These are phyloP conservation scores for Kwoniella pini DNA, from an alignment of 768 basidiomycete species.

Conservation along the genomic window DNA sequence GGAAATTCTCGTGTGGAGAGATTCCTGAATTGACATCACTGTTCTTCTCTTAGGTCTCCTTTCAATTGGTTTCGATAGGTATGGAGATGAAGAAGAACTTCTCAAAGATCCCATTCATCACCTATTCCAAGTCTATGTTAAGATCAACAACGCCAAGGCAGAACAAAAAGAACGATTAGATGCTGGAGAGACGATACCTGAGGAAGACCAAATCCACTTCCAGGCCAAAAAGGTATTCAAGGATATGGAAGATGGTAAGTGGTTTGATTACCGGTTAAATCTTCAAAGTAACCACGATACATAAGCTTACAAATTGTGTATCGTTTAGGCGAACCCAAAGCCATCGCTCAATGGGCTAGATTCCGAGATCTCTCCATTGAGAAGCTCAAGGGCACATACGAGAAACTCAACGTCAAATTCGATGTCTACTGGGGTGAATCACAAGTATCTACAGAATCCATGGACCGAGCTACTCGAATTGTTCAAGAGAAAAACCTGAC, in stretches of 20 bases:
- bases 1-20: not conserved
- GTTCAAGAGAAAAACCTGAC: slow-evolving; percentile 62
- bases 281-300: too few species aligned
- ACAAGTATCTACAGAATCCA: slow-evolving; percentile 66
- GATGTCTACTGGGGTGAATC: slow-evolving; percentile 87
- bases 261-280: too few species aligned
- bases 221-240: slow-evolving; percentile 70
- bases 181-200: slow-evolving; percentile 37
- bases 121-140: slow-evolving; percentile 84
- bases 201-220: slow-evolving; percentile 38
- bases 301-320: too few species aligned
- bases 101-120: slow-evolving; percentile 90
- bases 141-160: slow-evolving; percentile 73
- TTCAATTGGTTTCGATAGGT: slow-evolving; percentile 86
- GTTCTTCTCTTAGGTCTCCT: slow-evolving; percentile 72
- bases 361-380: slow-evolving; percentile 90
- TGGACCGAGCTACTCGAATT: slow-evolving; percentile 69
- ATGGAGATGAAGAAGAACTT: slow-evolving; percentile 80
- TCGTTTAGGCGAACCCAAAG: slow-evolving; percentile 67
- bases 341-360: slow-evolving; percentile 82
- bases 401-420: slow-evolving; percentile 82
- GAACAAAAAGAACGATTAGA: slow-evolving; percentile 47
- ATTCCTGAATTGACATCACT: not conserved
- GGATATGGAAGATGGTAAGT: slow-evolving; percentile 79
- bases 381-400: slow-evolving; percentile 86